phyloP scores from a whole-genome alignment of 2,329 filamentous ascomycete genomes.

The Stagonosporopsis cucurbitacearum region DNA sequence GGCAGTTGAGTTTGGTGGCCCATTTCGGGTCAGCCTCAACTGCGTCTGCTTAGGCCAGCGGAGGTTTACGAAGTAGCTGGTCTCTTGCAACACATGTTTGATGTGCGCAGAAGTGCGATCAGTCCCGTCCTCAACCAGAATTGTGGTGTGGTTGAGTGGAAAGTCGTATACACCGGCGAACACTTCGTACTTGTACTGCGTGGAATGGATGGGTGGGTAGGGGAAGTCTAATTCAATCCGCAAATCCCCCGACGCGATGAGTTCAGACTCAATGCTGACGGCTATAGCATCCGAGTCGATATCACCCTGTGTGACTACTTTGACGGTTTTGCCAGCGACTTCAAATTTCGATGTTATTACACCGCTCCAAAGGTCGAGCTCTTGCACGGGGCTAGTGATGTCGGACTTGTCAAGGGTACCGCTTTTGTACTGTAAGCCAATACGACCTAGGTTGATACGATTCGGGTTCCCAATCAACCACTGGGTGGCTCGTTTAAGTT shows the following conservation, averaged over 20 bases:
- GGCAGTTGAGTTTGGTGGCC: constrained; percentile 53
- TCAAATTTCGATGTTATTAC: constrained; percentile 54
- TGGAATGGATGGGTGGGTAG: constrained; percentile 49
- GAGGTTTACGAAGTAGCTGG: constrained; percentile 52
- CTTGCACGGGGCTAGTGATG: constrained; percentile 42
- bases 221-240: constrained; percentile 61
- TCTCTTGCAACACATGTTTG: constrained; percentile 52
- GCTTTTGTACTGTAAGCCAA: constrained; percentile 54
- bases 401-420: constrained; percentile 31
- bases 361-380: constrained; percentile 59
- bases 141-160: constrained; percentile 54
- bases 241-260: constrained; percentile 49
- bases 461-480: constrained; percentile 63
- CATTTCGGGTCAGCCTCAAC: constrained; percentile 43
- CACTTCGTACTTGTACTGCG: constrained; percentile 44
- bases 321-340: constrained; percentile 49
- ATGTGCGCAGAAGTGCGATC: constrained; percentile 50
- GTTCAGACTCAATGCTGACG: constrained; percentile 52
- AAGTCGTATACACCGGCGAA: constrained; percentile 60
- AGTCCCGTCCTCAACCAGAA: constrained; percentile 32
- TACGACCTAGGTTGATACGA: constrained; percentile 56
- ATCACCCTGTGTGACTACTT: constrained; percentile 56
- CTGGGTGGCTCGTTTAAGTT: constrained; percentile 52
- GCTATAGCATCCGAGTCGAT: constrained; percentile 55
- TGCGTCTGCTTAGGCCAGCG: constrained; percentile 48